Conservation (phyloP, 768 basidiomycete genomes). For the Russula sp. region DNA sequence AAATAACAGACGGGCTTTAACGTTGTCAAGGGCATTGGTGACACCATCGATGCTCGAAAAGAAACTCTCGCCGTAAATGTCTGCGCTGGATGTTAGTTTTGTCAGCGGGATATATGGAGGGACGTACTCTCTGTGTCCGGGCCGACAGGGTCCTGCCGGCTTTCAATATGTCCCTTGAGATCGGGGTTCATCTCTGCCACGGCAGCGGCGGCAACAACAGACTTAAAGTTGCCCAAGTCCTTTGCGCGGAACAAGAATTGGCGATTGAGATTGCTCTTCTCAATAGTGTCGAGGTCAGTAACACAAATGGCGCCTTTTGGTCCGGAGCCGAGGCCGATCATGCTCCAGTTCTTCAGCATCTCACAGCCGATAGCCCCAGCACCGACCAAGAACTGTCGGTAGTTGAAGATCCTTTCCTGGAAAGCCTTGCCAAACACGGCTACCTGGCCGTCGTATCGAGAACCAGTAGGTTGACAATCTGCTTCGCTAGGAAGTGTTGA, state of each 20-base stretch:
- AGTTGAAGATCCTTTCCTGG: conserved; percentile 85
- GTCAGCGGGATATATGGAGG: neutral
- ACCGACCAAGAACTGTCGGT: conserved; percentile 94
- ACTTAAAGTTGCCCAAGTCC: conserved; percentile 95
- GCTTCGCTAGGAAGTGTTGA: conserved; percentile 64
- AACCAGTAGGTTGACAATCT: conserved; percentile 75
- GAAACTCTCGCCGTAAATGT: conserved; percentile 82
- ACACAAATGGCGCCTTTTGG: conserved; percentile 79
- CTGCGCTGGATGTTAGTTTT: conserved; percentile 38
- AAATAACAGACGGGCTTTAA: conserved; percentile 74
- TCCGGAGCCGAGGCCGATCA: conserved; percentile 92
- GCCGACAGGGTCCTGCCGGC: conserved; percentile 92
- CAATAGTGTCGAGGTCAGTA: conserved; percentile 97
- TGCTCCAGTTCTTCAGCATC: conserved; percentile 99
- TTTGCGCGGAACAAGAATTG: conserved; percentile 97
- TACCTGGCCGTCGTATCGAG: conserved; percentile 91
- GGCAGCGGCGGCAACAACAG: conserved; percentile 87
- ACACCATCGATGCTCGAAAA: conserved; percentile 86
- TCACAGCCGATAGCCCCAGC: conserved; percentile 99
- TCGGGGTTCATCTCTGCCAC: conserved; percentile 96
- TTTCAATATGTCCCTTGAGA: conserved; percentile 75
- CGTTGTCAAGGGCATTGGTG: conserved; percentile 96
- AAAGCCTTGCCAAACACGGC: conserved; percentile 92
- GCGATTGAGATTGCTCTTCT: conserved; percentile 97
- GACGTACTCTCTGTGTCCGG: conserved; percentile 82